A percentile compares a stretch with the other conserved stretches of the same genome.
These are phyloP conservation scores for Solioccasus polychromus DNA, from an alignment of 768 basidiomycete species.

Conservation along the genomic window DNA sequence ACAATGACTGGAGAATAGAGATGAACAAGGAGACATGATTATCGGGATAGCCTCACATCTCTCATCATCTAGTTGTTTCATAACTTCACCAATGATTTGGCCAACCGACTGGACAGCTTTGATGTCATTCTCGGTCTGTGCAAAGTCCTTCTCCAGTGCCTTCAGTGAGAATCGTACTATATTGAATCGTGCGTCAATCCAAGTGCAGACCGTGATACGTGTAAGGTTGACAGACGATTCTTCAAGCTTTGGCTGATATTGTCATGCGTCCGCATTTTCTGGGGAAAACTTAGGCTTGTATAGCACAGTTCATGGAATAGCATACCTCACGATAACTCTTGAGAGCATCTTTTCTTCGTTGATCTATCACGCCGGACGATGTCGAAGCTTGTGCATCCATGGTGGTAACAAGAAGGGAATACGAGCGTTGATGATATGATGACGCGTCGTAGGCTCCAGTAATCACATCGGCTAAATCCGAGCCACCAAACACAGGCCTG, in stretches of 20 bases:
- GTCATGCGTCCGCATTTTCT: conserved; percentile 97
- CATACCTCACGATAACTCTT: conserved; percentile 73
- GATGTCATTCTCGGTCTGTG: conserved; percentile 97
- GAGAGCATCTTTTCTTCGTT: conserved; percentile 69
- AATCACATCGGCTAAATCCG: background rate
- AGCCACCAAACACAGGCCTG: conserved; percentile 29
- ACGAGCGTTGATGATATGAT: conserved; percentile 11
- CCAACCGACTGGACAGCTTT: conserved; percentile 98
- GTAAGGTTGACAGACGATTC: conserved; percentile 59
- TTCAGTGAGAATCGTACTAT: conserved; percentile 89
- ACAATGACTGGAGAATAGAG: conserved; percentile 76
- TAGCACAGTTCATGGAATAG: background rate
- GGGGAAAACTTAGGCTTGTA: conserved; percentile 8
- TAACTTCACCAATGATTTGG: conserved; percentile 98
- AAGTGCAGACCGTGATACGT: background rate
- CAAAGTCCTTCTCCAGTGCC: conserved; percentile 83
- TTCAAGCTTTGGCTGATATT: conserved; percentile 82
- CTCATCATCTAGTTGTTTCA: conserved; percentile 98
- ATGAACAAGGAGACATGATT: background rate
- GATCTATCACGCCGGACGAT: conserved; percentile 62
- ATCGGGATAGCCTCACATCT: conserved; percentile 62
- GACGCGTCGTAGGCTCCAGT: conserved; percentile 27
- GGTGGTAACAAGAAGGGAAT: conserved; percentile 9
- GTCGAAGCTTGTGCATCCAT: conserved; percentile 40
- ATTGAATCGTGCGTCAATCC: background rate